A percentile compares a stretch with the other conserved stretches of the same genome.
Conservation (phyloP, 257 asterid species). For the Plectranthus barbatus region DNA sequence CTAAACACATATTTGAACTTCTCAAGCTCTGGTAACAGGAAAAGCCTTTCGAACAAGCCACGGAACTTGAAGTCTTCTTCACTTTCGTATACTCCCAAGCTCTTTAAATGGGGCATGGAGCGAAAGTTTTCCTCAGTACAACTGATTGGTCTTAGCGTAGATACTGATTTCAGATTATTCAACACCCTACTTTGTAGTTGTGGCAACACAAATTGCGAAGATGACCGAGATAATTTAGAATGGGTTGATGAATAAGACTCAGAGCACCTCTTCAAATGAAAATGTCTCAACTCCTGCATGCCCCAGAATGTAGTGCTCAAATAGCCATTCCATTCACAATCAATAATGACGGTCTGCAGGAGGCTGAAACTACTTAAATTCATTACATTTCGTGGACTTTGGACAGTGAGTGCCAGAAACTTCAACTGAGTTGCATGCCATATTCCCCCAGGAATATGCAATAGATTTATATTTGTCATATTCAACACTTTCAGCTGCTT, state of each 20-base stretch:
- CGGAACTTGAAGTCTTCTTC: conserved; percentile 11
- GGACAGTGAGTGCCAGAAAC: conserved; percentile 11
- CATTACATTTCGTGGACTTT: background rate
- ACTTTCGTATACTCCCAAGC: conserved; percentile 14
- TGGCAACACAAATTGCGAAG: background rate
- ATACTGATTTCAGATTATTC: conserved; percentile 5
- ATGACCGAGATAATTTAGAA: background rate
- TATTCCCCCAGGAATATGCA: too few relatives aligned
- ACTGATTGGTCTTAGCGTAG: conserved; percentile 7
- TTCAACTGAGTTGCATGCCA: conserved; percentile 14
- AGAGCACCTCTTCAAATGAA: conserved; percentile 11
- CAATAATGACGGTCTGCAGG: conserved; percentile 9
- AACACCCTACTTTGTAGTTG: background rate
- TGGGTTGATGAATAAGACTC: background rate
- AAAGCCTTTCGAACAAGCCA: conserved; percentile 6
- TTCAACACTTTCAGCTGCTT: conserved; percentile 19
- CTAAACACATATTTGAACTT: conserved; percentile 11
- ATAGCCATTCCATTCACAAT: conserved; percentile 15
- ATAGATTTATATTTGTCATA: background rate
- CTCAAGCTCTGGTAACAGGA: conserved; percentile 8
- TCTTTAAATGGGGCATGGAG: conserved; percentile 19
- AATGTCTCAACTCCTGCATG: conserved; percentile 17
- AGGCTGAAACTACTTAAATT: background rate
- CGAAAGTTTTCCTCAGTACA: conserved; percentile 5
- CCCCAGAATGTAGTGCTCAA: conserved; percentile 4